A percentile compares a stretch with the other conserved stretches of the same genome.
Conservation (phyloP, 305 asterid species). For the Euphrasia arctica region DNA sequence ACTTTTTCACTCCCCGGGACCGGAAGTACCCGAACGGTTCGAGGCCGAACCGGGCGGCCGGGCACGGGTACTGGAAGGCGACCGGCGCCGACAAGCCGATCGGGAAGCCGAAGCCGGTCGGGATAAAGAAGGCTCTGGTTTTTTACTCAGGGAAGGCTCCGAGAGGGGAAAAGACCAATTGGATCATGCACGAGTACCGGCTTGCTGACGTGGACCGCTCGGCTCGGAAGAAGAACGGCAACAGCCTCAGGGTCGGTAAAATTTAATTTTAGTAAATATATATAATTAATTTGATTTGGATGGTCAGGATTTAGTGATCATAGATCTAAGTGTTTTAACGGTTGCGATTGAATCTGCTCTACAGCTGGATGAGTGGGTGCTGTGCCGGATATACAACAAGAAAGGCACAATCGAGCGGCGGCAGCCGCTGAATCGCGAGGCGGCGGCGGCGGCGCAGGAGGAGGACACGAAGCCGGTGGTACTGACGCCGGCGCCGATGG, state of each 20-base stretch:
- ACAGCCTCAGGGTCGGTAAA: conserved; percentile 61
- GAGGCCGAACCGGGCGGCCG: conserved; percentile 89
- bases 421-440: conserved; percentile 16
- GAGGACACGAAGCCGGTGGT: conserved; percentile 59
- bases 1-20: conserved; percentile 86
- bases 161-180: conserved; percentile 78
- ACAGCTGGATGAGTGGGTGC: conserved; percentile 97
- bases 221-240: conserved; percentile 53
- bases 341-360: conserved; percentile 21
- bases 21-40: conserved; percentile 95
- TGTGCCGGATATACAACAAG: conserved; percentile 95
- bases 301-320: neutral
- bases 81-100: conserved; percentile 96
- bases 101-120: conserved; percentile 67
- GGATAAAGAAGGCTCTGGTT: conserved; percentile 85
- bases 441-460: conserved; percentile 33
- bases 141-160: conserved; percentile 95
- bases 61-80: conserved; percentile 94
- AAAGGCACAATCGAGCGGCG: conserved; percentile 67
- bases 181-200: conserved; percentile 97
- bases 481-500: conserved; percentile 42
- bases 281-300: too few species aligned
- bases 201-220: conserved; percentile 90
- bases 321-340: conserved; percentile 20
- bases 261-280: conserved; percentile 11